phyloP scores from a whole-genome alignment of 2,329 filamentous ascomycete species.

The Coleophoma eucalyptorum region DNA sequence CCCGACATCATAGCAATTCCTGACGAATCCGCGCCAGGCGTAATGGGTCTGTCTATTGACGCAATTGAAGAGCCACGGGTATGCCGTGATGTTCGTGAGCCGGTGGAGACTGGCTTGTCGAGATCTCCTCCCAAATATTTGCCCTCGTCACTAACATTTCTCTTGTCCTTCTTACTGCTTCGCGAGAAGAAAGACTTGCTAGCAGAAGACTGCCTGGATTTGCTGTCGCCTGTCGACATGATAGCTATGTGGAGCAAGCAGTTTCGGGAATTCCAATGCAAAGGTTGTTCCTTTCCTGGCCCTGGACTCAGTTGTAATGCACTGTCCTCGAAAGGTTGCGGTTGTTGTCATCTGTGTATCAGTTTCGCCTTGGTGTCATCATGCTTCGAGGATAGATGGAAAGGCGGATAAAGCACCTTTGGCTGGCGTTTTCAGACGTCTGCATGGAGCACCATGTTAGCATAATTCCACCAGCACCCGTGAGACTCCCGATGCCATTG shows the following conservation, averaged over 20 bases:
- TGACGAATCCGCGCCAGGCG: conserved; percentile 54
- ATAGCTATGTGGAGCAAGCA: conserved; percentile 6
- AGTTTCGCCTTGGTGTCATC: conserved; percentile 18
- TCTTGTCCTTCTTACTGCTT: conserved; percentile 76
- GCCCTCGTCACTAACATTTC: conserved; percentile 56
- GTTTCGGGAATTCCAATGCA: conserved; percentile 15
- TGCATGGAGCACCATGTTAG: conserved; percentile 15
- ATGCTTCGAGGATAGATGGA: conserved; percentile 18
- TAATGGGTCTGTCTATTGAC: conserved; percentile 65
- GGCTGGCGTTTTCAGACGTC: conserved; percentile 8
- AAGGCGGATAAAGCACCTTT: conserved; percentile 2
- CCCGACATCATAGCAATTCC: conserved; percentile 74
- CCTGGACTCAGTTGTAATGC: conserved; percentile 12
- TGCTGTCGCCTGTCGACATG: conserved; percentile 64
- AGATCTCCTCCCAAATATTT: conserved; percentile 49
- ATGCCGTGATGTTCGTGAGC: conserved; percentile 72
- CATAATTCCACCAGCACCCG: conserved; percentile 15
- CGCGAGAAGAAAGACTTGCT: conserved; percentile 85
- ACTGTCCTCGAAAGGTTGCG: conserved; percentile 15
- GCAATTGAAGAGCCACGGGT: conserved; percentile 68
- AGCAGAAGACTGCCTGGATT: conserved; percentile 73
- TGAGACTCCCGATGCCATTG: too few relatives aligned
- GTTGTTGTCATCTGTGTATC: conserved; percentile 22
- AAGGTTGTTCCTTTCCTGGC: conserved; percentile 9
- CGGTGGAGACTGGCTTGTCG: conserved; percentile 56